These are phyloP conservation scores for Huntiella moniliformis DNA, from an alignment of 2,329 filamentous ascomycete species.

Conservation along the genomic window DNA sequence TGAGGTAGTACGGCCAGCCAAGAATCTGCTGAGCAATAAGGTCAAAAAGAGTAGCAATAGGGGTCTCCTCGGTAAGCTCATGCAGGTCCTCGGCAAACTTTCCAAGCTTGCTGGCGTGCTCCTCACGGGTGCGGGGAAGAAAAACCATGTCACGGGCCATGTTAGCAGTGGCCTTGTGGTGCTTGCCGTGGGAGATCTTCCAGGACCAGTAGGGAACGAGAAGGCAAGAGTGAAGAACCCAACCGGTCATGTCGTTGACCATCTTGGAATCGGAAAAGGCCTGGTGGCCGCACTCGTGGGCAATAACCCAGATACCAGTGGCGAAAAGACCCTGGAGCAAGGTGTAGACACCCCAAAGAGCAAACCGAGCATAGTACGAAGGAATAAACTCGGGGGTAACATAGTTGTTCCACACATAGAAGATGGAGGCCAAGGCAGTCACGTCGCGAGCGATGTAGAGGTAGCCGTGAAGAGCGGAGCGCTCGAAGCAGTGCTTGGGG, in stretches of 20 bases:
- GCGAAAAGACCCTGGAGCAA: constrained; percentile 78
- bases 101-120: constrained; percentile 59
- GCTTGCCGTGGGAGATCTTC: constrained; percentile 98
- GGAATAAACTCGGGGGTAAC: constrained; percentile 72
- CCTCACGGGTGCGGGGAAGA: constrained; percentile 74
- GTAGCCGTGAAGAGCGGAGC: constrained; percentile 57
- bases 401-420: constrained; percentile 76
- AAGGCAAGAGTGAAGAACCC: constrained; percentile 72
- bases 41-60: constrained; percentile 56
- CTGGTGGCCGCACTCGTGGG: constrained; percentile 95
- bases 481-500: constrained; percentile 90
- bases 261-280: constrained; percentile 85
- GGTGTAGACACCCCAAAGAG: constrained; percentile 47
- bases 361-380: constrained; percentile 44
- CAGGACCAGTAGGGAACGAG: constrained; percentile 97
- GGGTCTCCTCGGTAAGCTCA: constrained; percentile 89
- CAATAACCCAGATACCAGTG: constrained; percentile 88
- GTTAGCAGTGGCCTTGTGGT: constrained; percentile 97
- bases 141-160: constrained; percentile 99
- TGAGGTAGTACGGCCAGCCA: constrained; percentile 83
- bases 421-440: constrained; percentile 51
- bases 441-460: constrained; percentile 74
- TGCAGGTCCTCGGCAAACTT: constrained; percentile 60
- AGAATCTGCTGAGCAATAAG: constrained; percentile 71
- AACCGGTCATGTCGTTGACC: constrained; percentile 82